These are phyloP conservation scores for Metarhizium robertsii DNA, from an alignment of 2,329 filamentous ascomycete species.

Conservation along the genomic window DNA sequence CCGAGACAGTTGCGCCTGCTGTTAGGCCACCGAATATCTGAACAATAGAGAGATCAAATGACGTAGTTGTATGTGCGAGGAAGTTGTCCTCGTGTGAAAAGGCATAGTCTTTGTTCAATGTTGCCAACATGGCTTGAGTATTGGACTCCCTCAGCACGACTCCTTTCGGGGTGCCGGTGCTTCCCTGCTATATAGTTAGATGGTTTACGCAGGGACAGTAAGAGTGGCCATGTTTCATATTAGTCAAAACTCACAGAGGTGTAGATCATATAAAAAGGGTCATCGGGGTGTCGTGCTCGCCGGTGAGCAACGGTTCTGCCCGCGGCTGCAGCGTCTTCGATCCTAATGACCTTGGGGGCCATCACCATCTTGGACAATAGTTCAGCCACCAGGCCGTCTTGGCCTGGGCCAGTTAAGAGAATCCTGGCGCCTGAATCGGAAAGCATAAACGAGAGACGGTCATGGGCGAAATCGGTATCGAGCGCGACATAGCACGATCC, in stretches of 20 bases:
- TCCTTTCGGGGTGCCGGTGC: slow-evolving; percentile 16
- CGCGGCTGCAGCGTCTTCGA: slow-evolving; percentile 11
- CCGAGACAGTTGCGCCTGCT: slow-evolving; percentile 13
- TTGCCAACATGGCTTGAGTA: slow-evolving; percentile 16
- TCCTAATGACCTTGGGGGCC: slow-evolving; percentile 10
- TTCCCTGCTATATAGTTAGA: slow-evolving; percentile 9
- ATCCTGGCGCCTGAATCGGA: slow-evolving; percentile 10
- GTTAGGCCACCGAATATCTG: slow-evolving; percentile 14
- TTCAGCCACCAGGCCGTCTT: slow-evolving; percentile 11
- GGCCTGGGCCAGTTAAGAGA: slow-evolving; percentile 12
- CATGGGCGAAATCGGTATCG: slow-evolving; percentile 16
- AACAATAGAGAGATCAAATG: slow-evolving; percentile 16
- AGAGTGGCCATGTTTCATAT: background rate
- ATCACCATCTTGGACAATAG: slow-evolving; percentile 8
- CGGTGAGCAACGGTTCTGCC: slow-evolving; percentile 7
- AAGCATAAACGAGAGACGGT: slow-evolving; percentile 16
- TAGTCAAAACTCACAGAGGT: slow-evolving; percentile 12
- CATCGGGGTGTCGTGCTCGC: slow-evolving; percentile 9
- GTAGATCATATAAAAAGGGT: slow-evolving; percentile 17
- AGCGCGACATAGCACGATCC: slow-evolving; percentile 16
- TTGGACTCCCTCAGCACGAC: slow-evolving; percentile 15
- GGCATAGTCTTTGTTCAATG: slow-evolving; percentile 13
- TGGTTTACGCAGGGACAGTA: background rate
- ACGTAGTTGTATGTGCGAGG: slow-evolving; percentile 15
- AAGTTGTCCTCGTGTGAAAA: slow-evolving; percentile 12